Conservation (phyloP, 2,329 filamentous ascomycete species). For the Fusarium liriodendri region DNA sequence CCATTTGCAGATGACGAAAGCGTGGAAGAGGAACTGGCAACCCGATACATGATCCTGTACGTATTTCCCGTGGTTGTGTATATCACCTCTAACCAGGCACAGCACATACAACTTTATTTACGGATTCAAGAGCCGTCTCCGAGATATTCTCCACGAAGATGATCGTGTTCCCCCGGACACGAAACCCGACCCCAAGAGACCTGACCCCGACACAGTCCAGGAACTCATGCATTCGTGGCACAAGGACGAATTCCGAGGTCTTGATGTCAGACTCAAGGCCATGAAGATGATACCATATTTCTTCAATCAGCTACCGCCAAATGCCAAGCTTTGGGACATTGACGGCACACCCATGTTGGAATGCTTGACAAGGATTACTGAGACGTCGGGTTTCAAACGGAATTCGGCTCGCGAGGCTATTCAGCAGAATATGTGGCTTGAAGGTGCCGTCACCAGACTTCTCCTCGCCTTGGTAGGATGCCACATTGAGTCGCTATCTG, state of each 20-base stretch:
- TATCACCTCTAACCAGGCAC: background rate
- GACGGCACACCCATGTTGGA: slow-evolving; percentile 13
- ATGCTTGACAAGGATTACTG: slow-evolving; percentile 14
- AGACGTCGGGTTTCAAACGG: background rate
- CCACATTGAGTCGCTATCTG: slow-evolving; percentile 25
- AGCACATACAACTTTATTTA: slow-evolving; percentile 39
- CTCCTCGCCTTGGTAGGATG: slow-evolving; percentile 22
- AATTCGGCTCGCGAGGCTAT: background rate
- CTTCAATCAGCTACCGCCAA: slow-evolving; percentile 12
- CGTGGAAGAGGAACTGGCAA: slow-evolving; percentile 32
- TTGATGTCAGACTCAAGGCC: slow-evolving; percentile 15
- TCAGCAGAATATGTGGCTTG: slow-evolving; percentile 25
- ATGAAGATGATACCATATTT: slow-evolving; percentile 34
- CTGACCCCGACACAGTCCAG: background rate
- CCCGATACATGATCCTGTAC: slow-evolving; percentile 33
- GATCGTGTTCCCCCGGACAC: background rate
- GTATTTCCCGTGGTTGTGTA: rapidly evolving
- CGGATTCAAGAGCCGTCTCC: slow-evolving; percentile 35
- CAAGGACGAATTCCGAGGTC: slow-evolving; percentile 16
- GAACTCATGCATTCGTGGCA: slow-evolving; percentile 33
- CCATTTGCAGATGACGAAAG: background rate
- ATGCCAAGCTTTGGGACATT: slow-evolving; percentile 13
- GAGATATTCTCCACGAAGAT: slow-evolving; percentile 16
- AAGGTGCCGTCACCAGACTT: slow-evolving; percentile 31
- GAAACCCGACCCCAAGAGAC: background rate